A percentile compares a stretch with the other conserved stretches of the same genome.
Conservation (phyloP, 768 basidiomycete species). For the Boletus tomentosulus region DNA sequence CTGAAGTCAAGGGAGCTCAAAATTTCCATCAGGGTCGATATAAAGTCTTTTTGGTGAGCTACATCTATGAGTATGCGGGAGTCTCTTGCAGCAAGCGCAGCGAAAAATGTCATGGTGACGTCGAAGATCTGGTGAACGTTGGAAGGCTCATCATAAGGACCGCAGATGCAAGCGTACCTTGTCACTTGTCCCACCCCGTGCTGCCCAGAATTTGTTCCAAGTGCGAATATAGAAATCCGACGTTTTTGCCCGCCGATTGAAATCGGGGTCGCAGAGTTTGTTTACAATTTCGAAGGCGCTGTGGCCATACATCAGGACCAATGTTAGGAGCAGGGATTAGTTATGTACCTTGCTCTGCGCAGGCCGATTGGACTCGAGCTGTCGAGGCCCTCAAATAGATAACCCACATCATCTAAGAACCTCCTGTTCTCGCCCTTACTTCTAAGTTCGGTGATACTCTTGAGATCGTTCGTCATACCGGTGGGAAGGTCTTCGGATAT, state of each 20-base stretch:
- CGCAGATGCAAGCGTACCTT: constrained; percentile 41
- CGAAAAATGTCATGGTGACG: constrained; percentile 56
- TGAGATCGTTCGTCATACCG: constrained; percentile 69
- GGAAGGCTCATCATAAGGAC: not conserved
- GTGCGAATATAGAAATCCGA: constrained; percentile 67
- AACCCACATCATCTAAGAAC: constrained; percentile 82
- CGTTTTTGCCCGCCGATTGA: constrained; percentile 73
- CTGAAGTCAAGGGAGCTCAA: constrained; percentile 31
- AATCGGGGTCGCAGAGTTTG: constrained; percentile 70
- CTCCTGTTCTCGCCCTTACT: constrained; percentile 77
- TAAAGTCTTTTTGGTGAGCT: constrained; percentile 34
- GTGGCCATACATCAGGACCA: not conserved
- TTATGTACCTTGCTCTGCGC: constrained; percentile 60
- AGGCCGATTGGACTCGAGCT: constrained; percentile 47
- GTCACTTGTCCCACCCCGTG: constrained; percentile 57
- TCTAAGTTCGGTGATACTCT: constrained; percentile 76
- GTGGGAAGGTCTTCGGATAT: constrained; percentile 65
- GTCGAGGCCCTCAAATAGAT: constrained; percentile 78
- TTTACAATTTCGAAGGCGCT: constrained; percentile 76
- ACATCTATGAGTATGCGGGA: constrained; percentile 52
- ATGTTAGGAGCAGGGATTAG: not conserved
- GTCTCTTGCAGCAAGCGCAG: constrained; percentile 60
- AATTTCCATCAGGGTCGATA: constrained; percentile 42
- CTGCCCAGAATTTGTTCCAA: constrained; percentile 60
- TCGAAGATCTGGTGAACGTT: constrained; percentile 54